phyloP scores from a whole-genome alignment of 2,329 filamentous ascomycete species.

The Tolypocladium amazonense region DNA sequence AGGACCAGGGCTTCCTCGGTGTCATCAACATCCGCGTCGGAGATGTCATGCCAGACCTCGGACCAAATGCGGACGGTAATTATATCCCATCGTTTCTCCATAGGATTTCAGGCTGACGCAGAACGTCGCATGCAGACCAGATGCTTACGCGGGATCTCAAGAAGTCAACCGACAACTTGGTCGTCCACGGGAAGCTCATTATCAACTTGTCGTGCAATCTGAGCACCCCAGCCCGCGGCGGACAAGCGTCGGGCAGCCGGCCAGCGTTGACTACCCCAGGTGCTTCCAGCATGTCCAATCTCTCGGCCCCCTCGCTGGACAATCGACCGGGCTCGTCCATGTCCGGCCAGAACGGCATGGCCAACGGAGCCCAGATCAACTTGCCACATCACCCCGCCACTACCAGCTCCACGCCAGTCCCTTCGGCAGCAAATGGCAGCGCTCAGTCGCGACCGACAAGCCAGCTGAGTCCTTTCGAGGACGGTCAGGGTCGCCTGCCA shows the following conservation, averaged over 20 bases:
- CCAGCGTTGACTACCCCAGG: conserved; percentile 33
- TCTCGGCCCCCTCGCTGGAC: conserved; percentile 31
- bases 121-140: conserved; percentile 57
- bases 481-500: conserved; percentile 85
- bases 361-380: conserved; percentile 27
- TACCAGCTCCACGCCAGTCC: conserved; percentile 25
- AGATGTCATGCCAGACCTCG: conserved; percentile 76
- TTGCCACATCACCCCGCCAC: conserved; percentile 37
- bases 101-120: conserved; percentile 14
- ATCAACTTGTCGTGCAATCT: conserved; percentile 93
- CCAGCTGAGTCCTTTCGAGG: conserved; percentile 82
- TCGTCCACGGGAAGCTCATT: conserved; percentile 96
- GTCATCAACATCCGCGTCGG: conserved; percentile 96
- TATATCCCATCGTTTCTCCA: conserved; percentile 6
- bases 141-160: conserved; percentile 97
- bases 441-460: conserved; percentile 21
- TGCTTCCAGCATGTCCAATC: conserved; percentile 31
- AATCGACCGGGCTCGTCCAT: conserved; percentile 43
- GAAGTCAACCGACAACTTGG: conserved; percentile 95
- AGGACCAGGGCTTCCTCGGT: conserved; percentile 96
- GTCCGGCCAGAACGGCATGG: conserved; percentile 35
- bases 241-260: conserved; percentile 31
- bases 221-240: conserved; percentile 51
- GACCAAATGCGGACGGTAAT: conserved; percentile 80
- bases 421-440: conserved; percentile 16